Evolutionary conservation across 768 basidiomycete species (phyloP), one percentile per base, ranked within the genome.

Genomic region (Daedaleopsis sinensis): DNA sequence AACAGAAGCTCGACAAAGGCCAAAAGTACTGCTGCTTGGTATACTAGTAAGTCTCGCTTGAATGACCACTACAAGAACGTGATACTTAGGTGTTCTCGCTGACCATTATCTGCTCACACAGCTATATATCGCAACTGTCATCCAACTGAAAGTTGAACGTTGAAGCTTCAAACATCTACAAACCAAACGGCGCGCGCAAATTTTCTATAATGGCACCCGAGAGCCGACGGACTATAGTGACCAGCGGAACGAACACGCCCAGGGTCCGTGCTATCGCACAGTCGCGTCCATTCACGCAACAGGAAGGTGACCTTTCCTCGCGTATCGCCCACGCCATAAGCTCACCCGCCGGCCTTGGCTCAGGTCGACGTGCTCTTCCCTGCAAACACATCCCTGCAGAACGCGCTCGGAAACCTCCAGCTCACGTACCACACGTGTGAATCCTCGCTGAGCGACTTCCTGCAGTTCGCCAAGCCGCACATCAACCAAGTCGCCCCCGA

Each of bases 361-460:
- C 71, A 91, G 89, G 70, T 91, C 57, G 88, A 91, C 67, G 56
- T 90, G 46, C 71, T 89, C 23, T 84, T 89, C 55, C 81, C 88
- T 1, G 78, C 82, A 5, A 70, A 77, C 48, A 65, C 68, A 38
- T 63, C 61, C 0, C 75, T 83, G 36, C 76, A 83, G 51, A 62
- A 69, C 10, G 67, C 69, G 5, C 76, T 90, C 21, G 64, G 72
- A 11, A 68, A 71, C 1, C 73, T 88, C 3, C 69, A 76, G 42
- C 77, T 80, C 37, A 66, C 71, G 12, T 87, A 87, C 68, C 70
- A 69, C 23, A 82, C 75, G n/a, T 80, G 77, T 13, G 74, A 70
- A 37, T 77, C 76, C 21, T 76, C 72, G 39, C 72, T 90, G 13
- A 71, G 74, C 2, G 78, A 83, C 10, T 72, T 86, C 21, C 71